Base-by-base conservation (phyloP, 1,284 basidiomycete genomes). In the Ceratobasidium sp. region DNA sequence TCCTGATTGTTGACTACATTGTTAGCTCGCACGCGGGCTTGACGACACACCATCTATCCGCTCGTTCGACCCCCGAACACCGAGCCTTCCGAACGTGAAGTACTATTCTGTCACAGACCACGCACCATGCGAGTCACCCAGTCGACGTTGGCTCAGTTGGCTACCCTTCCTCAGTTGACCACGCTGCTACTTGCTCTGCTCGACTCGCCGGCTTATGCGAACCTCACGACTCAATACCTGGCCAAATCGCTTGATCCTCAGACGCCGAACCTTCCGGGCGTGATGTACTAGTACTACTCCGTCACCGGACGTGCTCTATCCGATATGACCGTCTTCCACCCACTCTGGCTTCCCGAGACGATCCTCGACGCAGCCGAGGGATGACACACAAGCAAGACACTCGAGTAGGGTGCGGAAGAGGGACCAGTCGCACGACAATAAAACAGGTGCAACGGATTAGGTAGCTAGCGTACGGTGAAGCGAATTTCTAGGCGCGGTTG, bases 191-290 rank as follows among this genome's bases (percentile, higher is more conserved):
- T 99, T n/a, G 93, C 93, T 69, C 85, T 97, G 72, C 89, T 99
- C 79, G 98, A 99, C 85, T 97, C 96, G 0, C 98, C 98, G 0
- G 98, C 98, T 0, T 99, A 99, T 82, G 91, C 94, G 17, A 98
- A 99, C 83, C 89, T 99, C 54, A 97, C 95, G 5, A 94, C 97
- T 1, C 83, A 88, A 8, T 99, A 94, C 82, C 88, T 98, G 56
- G 91, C 91, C 77, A 87, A 92, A 67, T 86, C 91, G 1, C 99
- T 99, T 86, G 99, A 99, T 83, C 97, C 97, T 0, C 81, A 87
- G 6, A 98, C 96, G 0, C 97, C 96, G 0, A 87, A 99, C 80
- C 89, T 92, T 78, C 91, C 73, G 17, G 86, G 85, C 56, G 95
- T 99, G 73, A 93, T n/a, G n/a, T n/a, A n/a, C n/a, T n/a, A 93